Conservation (phyloP, 1,139 yeast genomes). For the Geotrichum macrosporum region DNA sequence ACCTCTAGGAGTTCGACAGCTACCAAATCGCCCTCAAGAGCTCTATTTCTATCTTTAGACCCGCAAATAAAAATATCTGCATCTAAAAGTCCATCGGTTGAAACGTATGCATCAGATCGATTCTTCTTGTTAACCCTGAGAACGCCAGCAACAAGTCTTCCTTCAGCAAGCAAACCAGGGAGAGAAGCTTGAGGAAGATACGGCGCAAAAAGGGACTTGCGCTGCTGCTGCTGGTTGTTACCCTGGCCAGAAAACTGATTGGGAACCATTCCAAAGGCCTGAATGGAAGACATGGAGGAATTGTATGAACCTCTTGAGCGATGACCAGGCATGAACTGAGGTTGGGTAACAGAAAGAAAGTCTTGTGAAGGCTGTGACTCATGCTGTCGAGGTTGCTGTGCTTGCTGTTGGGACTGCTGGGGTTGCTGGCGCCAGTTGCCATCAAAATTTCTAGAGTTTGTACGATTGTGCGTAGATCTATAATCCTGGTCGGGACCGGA, state of each 20-base stretch:
- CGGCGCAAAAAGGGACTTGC: constrained; percentile 93
- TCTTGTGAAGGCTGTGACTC: constrained; percentile 23
- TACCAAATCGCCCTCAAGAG: constrained; percentile 92
- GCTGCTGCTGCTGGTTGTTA: constrained; percentile 41
- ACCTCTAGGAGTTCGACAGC: constrained; percentile 92
- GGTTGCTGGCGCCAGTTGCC: constrained; percentile 39
- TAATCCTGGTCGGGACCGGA: constrained; percentile 31
- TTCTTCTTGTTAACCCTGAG: constrained; percentile 92
- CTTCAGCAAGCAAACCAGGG: constrained; percentile 85
- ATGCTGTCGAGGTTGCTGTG: constrained; percentile 26
- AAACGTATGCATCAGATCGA: constrained; percentile 94
- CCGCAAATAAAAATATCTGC: constrained; percentile 98
- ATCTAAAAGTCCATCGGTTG: constrained; percentile 91
- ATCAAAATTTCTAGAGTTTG: constrained; percentile 52
- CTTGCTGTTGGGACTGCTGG: no score
- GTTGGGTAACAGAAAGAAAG: constrained; percentile 35
- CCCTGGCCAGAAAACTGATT: constrained; percentile 29
- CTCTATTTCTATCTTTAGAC: constrained; percentile 97
- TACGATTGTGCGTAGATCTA: constrained; percentile 39
- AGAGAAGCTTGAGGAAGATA: constrained; percentile 89
- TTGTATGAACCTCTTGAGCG: constrained; percentile 68
- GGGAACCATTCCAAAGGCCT: constrained; percentile 30
- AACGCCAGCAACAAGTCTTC: constrained; percentile 86
- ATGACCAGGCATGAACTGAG: constrained; percentile 71
- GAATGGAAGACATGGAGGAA: constrained; percentile 57